A percentile compares a stretch with the other conserved stretches of the same genome.
Evolutionary conservation across 208 protist species (phyloP).

Genomic region (Trypanosomatidae sp.): DNA sequence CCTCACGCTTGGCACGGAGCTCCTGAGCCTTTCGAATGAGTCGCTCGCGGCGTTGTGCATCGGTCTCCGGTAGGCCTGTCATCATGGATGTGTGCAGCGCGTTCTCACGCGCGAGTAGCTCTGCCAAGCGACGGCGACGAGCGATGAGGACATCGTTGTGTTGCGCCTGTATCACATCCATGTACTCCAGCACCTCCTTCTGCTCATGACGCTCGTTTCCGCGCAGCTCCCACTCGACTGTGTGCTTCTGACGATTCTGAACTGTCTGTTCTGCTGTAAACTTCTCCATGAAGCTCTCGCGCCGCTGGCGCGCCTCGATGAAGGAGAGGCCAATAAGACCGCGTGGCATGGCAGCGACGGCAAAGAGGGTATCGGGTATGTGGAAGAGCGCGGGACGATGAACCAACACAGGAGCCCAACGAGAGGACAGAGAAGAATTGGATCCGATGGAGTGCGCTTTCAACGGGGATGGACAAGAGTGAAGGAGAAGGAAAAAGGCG

Average conservation of each 20-base stretch:
- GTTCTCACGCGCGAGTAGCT: slow-evolving; percentile 59
- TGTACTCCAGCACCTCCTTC: slow-evolving; percentile 51
- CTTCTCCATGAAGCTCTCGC: slow-evolving; percentile 64
- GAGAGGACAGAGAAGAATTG: not conserved
- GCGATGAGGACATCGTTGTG: slow-evolving; percentile 79
- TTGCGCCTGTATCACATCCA: slow-evolving; percentile 76
- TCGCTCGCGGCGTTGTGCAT: slow-evolving; percentile 82
- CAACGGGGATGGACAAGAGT: not conserved
- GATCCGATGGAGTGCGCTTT: not conserved
- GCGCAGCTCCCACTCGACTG: slow-evolving; percentile 65
- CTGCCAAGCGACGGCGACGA: slow-evolving; percentile 70
- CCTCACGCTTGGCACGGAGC: slow-evolving; percentile 60
- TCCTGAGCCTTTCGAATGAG: slow-evolving; percentile 76
- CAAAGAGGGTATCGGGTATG: not conserved
- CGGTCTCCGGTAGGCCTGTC: slow-evolving; percentile 66
- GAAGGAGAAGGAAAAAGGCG: not conserved
- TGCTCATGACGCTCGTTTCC: slow-evolving; percentile 42
- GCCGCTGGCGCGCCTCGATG: slow-evolving; percentile 69
- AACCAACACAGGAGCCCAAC: not conserved
- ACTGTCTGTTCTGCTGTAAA: slow-evolving; percentile 49
- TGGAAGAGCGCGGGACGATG: not conserved
- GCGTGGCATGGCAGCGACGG: slow-evolving; percentile 13
- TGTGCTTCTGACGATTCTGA: slow-evolving; percentile 42
- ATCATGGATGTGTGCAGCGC: slow-evolving; percentile 75
- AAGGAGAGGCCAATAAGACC: slow-evolving; percentile 20